Conservation (phyloP, 352 stramenopile genomes). For the Globisporangium alternatum region DNA sequence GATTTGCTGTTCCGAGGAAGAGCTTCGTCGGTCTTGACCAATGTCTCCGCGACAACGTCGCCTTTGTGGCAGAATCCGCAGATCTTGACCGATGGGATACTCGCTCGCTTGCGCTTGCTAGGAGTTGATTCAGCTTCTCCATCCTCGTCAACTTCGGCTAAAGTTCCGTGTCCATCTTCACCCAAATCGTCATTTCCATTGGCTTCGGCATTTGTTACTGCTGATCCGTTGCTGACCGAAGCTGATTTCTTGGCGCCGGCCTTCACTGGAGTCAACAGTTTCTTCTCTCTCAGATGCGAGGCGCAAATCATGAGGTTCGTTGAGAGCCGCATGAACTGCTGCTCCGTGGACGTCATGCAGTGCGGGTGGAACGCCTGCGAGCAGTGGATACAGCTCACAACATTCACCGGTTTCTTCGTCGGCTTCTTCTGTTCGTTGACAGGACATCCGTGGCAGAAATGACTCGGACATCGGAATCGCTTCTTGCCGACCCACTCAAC, state of each 20-base stretch:
- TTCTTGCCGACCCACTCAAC: conserved; percentile 89
- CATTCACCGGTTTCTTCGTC: conserved; percentile 40
- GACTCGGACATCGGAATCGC: conserved; percentile 88
- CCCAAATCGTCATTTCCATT: conserved; percentile 24
- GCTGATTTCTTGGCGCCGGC: not conserved
- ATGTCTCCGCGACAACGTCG: conserved; percentile 28
- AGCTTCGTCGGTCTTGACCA: conserved; percentile 4
- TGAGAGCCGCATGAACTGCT: conserved; percentile 82
- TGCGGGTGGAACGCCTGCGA: conserved; percentile 74
- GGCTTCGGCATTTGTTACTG: conserved; percentile 1
- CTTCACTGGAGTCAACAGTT: conserved; percentile 15
- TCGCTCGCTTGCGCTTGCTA: conserved; percentile 18
- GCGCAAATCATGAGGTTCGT: conserved; percentile 88
- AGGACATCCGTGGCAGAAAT: conserved; percentile 83
- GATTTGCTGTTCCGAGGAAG: conserved; percentile 14
- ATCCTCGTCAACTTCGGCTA: conserved; percentile 27
- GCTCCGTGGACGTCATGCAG: conserved; percentile 71
- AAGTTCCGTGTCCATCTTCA: conserved; percentile 4
- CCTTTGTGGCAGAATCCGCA: conserved; percentile 62
- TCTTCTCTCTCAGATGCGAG: conserved; percentile 67
- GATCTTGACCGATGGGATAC: conserved; percentile 29
- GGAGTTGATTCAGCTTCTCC: conserved; percentile 11
- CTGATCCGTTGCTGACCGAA: not conserved
- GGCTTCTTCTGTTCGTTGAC: conserved; percentile 23
- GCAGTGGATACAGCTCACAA: conserved; percentile 89